Evolutionary conservation across 2,329 filamentous ascomycete genomes (phyloP), one percentile per base, ranked within the genome.

Genomic region (Alternaria longipes): DNA sequence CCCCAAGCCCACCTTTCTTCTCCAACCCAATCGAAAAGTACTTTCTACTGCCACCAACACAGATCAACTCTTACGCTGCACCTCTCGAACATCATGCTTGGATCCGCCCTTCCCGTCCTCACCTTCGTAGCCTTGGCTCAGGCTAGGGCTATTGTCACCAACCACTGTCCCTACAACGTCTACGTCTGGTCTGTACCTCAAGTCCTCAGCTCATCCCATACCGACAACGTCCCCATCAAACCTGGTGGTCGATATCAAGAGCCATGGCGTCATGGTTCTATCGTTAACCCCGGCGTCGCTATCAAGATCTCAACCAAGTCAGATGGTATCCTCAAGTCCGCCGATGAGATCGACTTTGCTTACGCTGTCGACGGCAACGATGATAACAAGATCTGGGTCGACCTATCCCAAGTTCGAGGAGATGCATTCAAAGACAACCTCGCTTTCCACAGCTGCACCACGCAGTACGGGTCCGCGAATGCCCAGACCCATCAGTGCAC

Each of bases 131-230:
- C 68, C 55, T 45, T 73, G 20, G 60, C 56, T 42, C 66, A 69
- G 5, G 59, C 71, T 34, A 70, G 68, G 55, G 71, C 71, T 50
- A 68, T 74, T 26, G 65, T 75, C 66, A 73, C 63, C 59, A 75
- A 75, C 60, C 51, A 66, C 36, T 75, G 73, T 47, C 36, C 50
- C 2, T 38, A 67, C 41, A 55, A 59, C 3, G 60, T 73, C 49
- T 71, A 69, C 53, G 36, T 72, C 45, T 74, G 70, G 70, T 70
- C 67, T 14, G 56, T 74, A 14, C 71, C 71, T 6, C 53, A 47
- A 16, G 30, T 46, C 40, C 22, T 54, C 32, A 64, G 61, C 41
- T 53, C 56, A n/a, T 61, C 56, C n/a, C 46, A 56, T 20, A 64
- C 67, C 32, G 56, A 65, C 32, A 67, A 68, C 58, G 52, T 71